These are phyloP conservation scores for Neurospora pannonica DNA, from an alignment of 495 filamentous ascomycete species.

Conservation along the genomic window DNA sequence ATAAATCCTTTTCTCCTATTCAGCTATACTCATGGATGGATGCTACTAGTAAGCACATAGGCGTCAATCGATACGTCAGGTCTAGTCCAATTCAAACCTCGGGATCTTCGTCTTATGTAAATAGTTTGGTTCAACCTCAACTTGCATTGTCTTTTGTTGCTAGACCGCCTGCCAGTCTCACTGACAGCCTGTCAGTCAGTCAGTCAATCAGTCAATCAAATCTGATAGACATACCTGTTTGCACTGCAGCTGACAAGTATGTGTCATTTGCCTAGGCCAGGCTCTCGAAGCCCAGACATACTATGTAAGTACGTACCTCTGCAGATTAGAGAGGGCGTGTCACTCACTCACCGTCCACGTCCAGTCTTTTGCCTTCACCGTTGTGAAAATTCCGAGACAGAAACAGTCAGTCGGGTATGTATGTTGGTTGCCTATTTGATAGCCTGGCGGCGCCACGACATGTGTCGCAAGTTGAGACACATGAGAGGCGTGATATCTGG, in stretches of 20 bases:
- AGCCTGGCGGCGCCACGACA: neutral
- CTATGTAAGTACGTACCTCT: too few relatives aligned
- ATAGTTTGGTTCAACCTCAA: neutral
- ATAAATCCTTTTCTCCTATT: too few relatives aligned
- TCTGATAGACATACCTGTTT: neutral
- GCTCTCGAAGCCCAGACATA: neutral
- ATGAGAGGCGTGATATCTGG: neutral
- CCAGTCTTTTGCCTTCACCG: neutral
- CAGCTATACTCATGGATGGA: too few relatives aligned
- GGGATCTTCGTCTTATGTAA: neutral
- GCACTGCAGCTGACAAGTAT: neutral
- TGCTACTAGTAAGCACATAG: too few relatives aligned
- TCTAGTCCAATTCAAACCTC: too few relatives aligned
- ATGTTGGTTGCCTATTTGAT: neutral
- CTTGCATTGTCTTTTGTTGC: neutral
- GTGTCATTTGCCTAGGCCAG: neutral
- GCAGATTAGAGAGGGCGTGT: too few relatives aligned
- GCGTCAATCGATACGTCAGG: too few relatives aligned
- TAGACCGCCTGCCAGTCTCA: neutral
- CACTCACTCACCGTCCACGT: neutral
- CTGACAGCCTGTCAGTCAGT: neutral
- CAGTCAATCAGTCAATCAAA: neutral
- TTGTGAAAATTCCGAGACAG: neutral
- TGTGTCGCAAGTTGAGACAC: neutral
- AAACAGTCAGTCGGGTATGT: neutral